Conservation (phyloP, 176 grass and related monocot species). For the Raddia distichophylla region DNA sequence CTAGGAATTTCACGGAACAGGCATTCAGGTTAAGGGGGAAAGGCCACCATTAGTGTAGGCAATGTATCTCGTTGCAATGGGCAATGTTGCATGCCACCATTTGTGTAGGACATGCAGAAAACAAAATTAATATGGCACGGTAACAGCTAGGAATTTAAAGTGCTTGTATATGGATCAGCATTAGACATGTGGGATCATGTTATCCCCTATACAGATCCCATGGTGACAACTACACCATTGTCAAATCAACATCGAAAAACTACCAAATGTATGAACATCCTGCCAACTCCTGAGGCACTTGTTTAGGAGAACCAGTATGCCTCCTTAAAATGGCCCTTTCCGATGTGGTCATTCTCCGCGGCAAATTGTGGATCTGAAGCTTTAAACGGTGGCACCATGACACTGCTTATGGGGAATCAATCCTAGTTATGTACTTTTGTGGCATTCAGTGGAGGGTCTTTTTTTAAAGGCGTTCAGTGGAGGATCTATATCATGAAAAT, state of each 20-base stretch:
- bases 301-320: neutral
- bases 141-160: neutral
- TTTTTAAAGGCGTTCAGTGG: neutral
- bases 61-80: constrained; percentile 15
- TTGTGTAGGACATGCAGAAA: constrained; percentile 8
- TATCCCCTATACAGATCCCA: neutral
- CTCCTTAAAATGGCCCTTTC: neutral
- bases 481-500: neutral
- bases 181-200: neutral
- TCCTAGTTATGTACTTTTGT: neutral
- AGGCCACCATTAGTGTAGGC: neutral
- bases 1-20: neutral
- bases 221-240: neutral
- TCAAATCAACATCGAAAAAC: neutral
- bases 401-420: neutral
- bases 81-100: neutral
- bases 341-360: neutral
- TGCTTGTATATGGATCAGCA: neutral
- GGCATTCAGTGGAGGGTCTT: neutral
- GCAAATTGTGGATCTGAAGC: neutral
- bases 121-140: neutral
- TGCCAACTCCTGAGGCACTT: neutral
- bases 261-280: neutral
- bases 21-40: neutral
- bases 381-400: neutral